Evolutionary conservation across 2,329 filamentous ascomycete species (phyloP), one percentile per base, ranked within the genome.

Genomic region (Fusarium cyanostomum): DNA sequence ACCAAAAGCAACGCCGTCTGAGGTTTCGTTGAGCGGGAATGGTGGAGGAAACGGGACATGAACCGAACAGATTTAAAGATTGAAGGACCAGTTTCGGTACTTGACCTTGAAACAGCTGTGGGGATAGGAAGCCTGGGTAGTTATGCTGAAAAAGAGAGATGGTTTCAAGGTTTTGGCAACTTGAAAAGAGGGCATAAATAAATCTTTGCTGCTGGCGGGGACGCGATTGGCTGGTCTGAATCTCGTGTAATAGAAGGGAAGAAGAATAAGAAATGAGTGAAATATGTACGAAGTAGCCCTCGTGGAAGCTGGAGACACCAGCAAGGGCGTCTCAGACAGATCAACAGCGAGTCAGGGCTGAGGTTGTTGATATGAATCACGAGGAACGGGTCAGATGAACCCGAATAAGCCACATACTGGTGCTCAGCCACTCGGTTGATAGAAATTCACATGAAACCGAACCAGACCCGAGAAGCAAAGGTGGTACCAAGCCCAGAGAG

Each of bases 401-500:
- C 16, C 34, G n/a, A 37, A 15, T 10, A 39, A 39, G 12, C 37
- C 37, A 26, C 13, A 27, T 28, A 16, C 30, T 27, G 26, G 21
- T 38, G 18, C 56, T 46, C 48, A 63, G 48, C 53, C 30, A 58
- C 50, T 37, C 44, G 38, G 42, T 56, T 33, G 26, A 35, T 26
- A 37, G n/a, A 48, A 46, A 62, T 70, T 70, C 68, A 70, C 68
- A 70, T 70, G 68, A 57, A 69, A 70, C 68, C 67, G 68, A 70
- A 62, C 33, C 21, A 31, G 28, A 59, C 42, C 63, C 63, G 50
- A 52, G 16, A 37, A 41, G 13, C 13, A 15, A 24, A 26, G 13
- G 28, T 43, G n/a, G 24, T 18, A 44, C 48, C 45, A 48, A 34
- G 16, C 21, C 44, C 34, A 33, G 15, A 16, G 24, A 15, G 38